These are phyloP conservation scores for Cyclocybe aegerita DNA, from an alignment of 768 basidiomycete genomes.

Conservation along the genomic window DNA sequence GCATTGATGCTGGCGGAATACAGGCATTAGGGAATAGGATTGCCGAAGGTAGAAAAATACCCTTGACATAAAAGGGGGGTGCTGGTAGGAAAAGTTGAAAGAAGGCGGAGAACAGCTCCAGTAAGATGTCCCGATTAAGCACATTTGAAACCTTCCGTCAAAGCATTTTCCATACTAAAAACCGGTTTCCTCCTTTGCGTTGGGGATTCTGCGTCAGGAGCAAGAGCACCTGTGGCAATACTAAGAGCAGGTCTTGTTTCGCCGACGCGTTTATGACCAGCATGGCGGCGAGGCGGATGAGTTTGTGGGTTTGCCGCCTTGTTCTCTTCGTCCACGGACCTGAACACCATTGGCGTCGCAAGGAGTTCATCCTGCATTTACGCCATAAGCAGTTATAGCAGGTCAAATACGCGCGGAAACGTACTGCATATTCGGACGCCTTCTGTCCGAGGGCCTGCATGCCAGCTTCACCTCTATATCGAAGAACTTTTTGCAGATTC, in stretches of 20 bases:
- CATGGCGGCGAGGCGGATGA: constrained; percentile 33
- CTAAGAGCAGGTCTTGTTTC: constrained; percentile 55
- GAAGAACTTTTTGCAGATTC: constrained; percentile 75
- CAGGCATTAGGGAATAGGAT: too few relatives aligned
- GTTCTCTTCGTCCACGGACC: constrained; percentile 43
- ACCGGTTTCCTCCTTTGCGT: constrained; percentile 23
- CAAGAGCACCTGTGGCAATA: constrained; percentile 54
- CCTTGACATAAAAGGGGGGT: too few relatives aligned
- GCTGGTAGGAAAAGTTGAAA: too few relatives aligned
- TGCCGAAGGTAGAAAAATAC: too few relatives aligned
- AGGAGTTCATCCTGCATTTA: constrained; percentile 59
- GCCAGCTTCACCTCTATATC: constrained; percentile 51
- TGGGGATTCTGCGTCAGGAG: constrained; percentile 24
- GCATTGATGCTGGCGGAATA: too few relatives aligned
- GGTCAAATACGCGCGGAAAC: constrained; percentile 23
- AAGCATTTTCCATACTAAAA: constrained; percentile 25
- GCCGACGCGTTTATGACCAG: constrained; percentile 59
- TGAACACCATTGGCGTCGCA: constrained; percentile 59
- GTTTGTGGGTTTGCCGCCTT: constrained; percentile 31
- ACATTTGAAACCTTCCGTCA: constrained; percentile 13
- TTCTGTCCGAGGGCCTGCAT: constrained; percentile 50
- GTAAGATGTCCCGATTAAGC: not conserved
- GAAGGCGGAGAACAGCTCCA: too few relatives aligned
- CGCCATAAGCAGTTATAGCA: constrained; percentile 5
- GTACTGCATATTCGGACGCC: constrained; percentile 65